phyloP scores from a whole-genome alignment of 805 yeast species.

The Zygosaccharomyces siamensis region DNA sequence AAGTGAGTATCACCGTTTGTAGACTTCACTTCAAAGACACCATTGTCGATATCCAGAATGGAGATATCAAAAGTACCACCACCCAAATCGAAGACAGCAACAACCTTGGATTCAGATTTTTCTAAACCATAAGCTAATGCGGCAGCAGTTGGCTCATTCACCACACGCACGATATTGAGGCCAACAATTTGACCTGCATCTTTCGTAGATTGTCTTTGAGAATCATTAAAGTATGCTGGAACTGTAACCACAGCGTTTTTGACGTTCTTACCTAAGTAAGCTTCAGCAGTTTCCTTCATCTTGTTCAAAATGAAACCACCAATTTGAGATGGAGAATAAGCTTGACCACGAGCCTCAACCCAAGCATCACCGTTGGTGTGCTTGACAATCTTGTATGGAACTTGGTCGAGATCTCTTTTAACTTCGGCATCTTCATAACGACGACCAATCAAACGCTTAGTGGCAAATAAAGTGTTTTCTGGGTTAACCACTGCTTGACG shows the following conservation, averaged over 20 bases:
- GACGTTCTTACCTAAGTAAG: conserved; percentile 79
- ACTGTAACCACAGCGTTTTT: conserved; percentile 87
- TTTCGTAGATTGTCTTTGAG: conserved; percentile 83
- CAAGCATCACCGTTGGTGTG: conserved; percentile 94
- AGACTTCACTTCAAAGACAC: conserved; percentile 96
- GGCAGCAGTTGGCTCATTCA: conserved; percentile 86
- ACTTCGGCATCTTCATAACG: conserved; percentile 87
- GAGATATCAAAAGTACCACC: conserved; percentile 99
- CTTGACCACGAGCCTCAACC: conserved; percentile 84
- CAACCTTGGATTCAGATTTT: conserved; percentile 69
- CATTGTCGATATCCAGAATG: conserved; percentile 92
- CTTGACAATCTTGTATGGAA: conserved; percentile 86
- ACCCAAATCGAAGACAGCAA: conserved; percentile 96
- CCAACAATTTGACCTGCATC: conserved; percentile 98
- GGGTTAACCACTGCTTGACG: conserved; percentile 95
- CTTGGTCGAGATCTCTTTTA: conserved; percentile 80
- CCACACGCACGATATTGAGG: conserved; percentile 72
- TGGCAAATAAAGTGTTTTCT: conserved; percentile 88
- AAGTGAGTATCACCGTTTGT: conserved; percentile 90
- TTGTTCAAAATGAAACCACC: conserved; percentile 92
- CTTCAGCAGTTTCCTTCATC: conserved; percentile 98
- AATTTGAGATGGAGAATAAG: conserved; percentile 91
- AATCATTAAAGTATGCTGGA: conserved; percentile 82
- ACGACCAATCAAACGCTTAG: conserved; percentile 92
- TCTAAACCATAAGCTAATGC: conserved; percentile 94